Conservation (phyloP, 2,329 filamentous ascomycete genomes). For the Tolypocladium sp. region DNA sequence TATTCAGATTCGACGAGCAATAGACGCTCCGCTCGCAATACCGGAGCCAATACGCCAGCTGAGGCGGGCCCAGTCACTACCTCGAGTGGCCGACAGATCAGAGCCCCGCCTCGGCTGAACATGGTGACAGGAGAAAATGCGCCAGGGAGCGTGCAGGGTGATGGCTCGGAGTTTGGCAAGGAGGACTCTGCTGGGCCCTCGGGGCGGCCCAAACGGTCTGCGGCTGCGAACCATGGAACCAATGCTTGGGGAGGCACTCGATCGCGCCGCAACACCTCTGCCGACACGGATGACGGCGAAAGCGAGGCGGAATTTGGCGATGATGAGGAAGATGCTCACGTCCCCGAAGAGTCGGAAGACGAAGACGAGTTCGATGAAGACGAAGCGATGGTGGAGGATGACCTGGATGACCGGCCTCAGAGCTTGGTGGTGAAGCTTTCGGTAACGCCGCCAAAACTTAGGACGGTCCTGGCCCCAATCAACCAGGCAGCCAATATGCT, state of each 20-base stretch:
- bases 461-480: slow-evolving; percentile 16
- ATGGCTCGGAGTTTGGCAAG: slow-evolving; percentile 28
- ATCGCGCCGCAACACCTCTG: slow-evolving; percentile 36
- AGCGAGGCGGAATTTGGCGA: slow-evolving; percentile 69
- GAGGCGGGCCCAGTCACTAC: slow-evolving; percentile 61
- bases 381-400: slow-evolving; percentile 45
- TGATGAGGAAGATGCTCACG: slow-evolving; percentile 63
- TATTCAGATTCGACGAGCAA: slow-evolving; percentile 50
- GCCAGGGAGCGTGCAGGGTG: slow-evolving; percentile 35
- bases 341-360: slow-evolving; percentile 51
- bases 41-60: slow-evolving; percentile 61
- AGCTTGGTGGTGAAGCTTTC: slow-evolving; percentile 70
- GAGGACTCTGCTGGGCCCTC: slow-evolving; percentile 31
- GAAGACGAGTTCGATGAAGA: slow-evolving; percentile 51
- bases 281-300: slow-evolving; percentile 54
- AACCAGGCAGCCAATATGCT: slow-evolving; percentile 12
- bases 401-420: slow-evolving; percentile 36
- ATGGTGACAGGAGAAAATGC: slow-evolving; percentile 46
- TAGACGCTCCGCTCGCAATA: slow-evolving; percentile 66
- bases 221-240: slow-evolving; percentile 37
- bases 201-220: slow-evolving; percentile 41
- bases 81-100: slow-evolving; percentile 79
- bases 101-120: slow-evolving; percentile 57
- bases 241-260: slow-evolving; percentile 34
- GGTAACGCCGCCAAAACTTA: slow-evolving; percentile 33